These are phyloP conservation scores for Rhizophagus clarus DNA, from an alignment of 192 early-diverging fungal species.

Conservation along the genomic window DNA sequence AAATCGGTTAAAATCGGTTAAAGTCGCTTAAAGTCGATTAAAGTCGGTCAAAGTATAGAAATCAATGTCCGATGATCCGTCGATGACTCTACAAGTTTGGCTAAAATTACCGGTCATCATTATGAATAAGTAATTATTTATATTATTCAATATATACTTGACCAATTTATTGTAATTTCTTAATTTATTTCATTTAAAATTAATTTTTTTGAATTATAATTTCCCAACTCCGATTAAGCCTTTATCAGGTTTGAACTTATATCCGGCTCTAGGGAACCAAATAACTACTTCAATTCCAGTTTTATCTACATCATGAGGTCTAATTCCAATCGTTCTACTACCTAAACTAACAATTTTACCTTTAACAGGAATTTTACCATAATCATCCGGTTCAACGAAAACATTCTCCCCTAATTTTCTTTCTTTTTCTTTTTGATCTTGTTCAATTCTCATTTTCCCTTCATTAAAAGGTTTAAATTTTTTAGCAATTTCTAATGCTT, in stretches of 20 bases:
- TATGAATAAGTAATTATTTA: too few species aligned
- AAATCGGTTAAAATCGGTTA: too few species aligned
- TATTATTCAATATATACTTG: too few species aligned
- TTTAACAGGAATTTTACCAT: conserved; percentile 42
- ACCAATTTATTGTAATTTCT: too few species aligned
- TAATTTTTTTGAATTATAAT: too few species aligned
- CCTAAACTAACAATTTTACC: conserved; percentile 38
- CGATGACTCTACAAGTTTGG: too few species aligned
- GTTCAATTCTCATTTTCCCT: neutral
- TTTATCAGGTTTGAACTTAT: conserved; percentile 21
- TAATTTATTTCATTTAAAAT: too few species aligned
- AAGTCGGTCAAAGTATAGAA: too few species aligned
- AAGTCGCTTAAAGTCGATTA: too few species aligned
- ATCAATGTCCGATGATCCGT: too few species aligned
- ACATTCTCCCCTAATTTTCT: conserved; percentile 36
- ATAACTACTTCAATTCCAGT: conserved; percentile 31
- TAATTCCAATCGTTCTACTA: conserved; percentile 11
- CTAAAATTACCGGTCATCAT: too few species aligned
- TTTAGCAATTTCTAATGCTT: conserved; percentile 38
- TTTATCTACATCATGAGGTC: conserved; percentile 27
- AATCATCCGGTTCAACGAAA: conserved; percentile 41
- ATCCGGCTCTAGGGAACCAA: conserved; percentile 38
- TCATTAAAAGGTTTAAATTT: neutral
- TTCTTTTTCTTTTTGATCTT: conserved; percentile 2
- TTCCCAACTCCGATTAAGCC: too few species aligned